Evolutionary conservation across 2,329 filamentous ascomycete species (phyloP), one percentile per base, ranked within the genome.

Genomic region (Septoria linicola): DNA sequence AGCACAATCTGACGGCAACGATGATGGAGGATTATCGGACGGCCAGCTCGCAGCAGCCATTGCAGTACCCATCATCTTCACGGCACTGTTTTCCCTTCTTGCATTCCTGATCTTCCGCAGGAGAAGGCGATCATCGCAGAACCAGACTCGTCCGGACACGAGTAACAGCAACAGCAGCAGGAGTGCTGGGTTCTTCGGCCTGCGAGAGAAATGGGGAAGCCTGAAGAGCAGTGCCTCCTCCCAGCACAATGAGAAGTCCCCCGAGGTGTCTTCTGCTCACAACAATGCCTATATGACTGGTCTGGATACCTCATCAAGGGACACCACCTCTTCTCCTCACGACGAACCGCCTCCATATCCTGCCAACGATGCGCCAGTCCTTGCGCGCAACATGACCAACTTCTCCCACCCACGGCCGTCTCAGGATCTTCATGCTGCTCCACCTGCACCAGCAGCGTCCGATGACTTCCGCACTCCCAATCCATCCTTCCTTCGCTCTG

Each of bases 1-100:
- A 11, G 11, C 36, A 25, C 37, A 51, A 4, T 19, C 37, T n/a
- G 41, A 52, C 27, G 19, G 58, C 39, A 14, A 47, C 23, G 31
- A 51, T 32, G 53, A 35, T 32, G 51, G 45, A 10, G 20, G 54
- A n/a, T 45, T 63, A 5, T 61, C 61, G 8, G 32, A 37, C 17
- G 60, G 59, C 19, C 56, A 55, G 17, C 44, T 63, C 3, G 57
- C 59, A 4, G 62, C 60, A 8, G 60, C 60, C 3, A 54, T 64
- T 11, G 46, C 57, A 2, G 49, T 61, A 13, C 62, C 62, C 5
- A 53, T 62, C 32, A 30, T 61, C 21, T 23, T 57, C 31, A 56
- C 49, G n/a, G 34, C 56, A 4, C n/a, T 52, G 2, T 21, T 51
- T 5, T 36, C 55, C 25, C 31, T 46, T 3, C 42, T 58, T 16